Conservation (phyloP, 1,284 basidiomycete species). For the Marasmius sp. region DNA sequence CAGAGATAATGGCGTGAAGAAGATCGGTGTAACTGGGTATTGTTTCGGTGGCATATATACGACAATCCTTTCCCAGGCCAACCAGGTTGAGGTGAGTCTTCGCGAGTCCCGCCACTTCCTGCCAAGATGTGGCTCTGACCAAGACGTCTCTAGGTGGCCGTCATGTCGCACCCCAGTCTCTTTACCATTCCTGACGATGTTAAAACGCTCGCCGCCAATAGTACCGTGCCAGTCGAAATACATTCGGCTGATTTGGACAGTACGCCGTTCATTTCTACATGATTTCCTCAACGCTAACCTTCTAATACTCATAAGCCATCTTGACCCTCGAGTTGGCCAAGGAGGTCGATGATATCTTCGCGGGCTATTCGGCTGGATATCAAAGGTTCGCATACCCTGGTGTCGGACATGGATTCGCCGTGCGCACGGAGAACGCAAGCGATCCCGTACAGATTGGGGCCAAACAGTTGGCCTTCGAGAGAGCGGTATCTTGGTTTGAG, state of each 20-base stretch:
- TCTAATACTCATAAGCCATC: background rate
- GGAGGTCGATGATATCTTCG: constrained; percentile 15
- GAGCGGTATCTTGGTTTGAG: constrained; percentile 15
- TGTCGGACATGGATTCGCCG: constrained; percentile 51
- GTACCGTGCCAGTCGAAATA: constrained; percentile 18
- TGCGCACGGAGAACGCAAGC: constrained; percentile 29
- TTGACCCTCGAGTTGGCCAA: constrained; percentile 17
- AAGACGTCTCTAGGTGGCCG: constrained; percentile 30
- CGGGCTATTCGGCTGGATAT: constrained; percentile 28
- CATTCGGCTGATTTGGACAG: constrained; percentile 18
- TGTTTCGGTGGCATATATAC: constrained; percentile 27
- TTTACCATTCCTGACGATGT: constrained; percentile 38
- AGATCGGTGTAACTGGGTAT: constrained; percentile 27
- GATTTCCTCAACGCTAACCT: background rate
- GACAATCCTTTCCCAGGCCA: background rate
- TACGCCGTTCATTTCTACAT: background rate
- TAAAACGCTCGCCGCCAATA: constrained; percentile 23
- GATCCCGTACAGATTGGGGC: constrained; percentile 20
- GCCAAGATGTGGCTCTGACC: background rate
- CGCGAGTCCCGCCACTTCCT: background rate
- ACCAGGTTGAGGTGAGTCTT: background rate
- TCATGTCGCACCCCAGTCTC: constrained; percentile 39
- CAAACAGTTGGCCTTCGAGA: constrained; percentile 18
- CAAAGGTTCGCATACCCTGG: constrained; percentile 39
- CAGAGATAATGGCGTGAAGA: constrained; percentile 22